Evolutionary conservation across 805 yeast species (phyloP).

Genomic region (Danielia reshetovae): DNA sequence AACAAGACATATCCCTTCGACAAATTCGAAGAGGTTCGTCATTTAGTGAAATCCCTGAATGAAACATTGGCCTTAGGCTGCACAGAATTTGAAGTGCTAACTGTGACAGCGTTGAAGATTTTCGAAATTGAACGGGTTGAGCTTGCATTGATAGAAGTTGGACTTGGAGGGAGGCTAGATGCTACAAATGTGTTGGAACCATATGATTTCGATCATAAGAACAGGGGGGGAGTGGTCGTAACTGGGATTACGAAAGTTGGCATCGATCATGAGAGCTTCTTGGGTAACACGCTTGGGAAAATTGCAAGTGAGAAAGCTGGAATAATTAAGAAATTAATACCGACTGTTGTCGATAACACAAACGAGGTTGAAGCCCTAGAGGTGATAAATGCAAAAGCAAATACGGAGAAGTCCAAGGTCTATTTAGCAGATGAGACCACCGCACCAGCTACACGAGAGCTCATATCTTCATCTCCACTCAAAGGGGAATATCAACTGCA

Average conservation of each 20-base stretch:
- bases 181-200: conserved; percentile 73
- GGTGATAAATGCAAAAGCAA: conserved; percentile 41
- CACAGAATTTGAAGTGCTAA: conserved; percentile 82
- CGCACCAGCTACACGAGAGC: conserved; percentile 9
- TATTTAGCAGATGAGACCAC: conserved; percentile 17
- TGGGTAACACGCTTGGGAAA: conserved; percentile 61
- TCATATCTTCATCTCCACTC: conserved; percentile 50
- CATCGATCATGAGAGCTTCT: conserved; percentile 73
- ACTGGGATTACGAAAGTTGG: conserved; percentile 84
- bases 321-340: conserved; percentile 58
- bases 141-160: conserved; percentile 87
- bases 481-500: conserved; percentile 69
- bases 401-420: conserved; percentile 23
- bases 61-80: conserved; percentile 48
- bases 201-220: neutral
- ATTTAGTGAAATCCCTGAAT: conserved; percentile 41
- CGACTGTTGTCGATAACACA: conserved; percentile 44
- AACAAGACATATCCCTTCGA: conserved; percentile 48
- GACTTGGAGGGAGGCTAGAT: conserved; percentile 86
- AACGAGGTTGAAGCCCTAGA: conserved; percentile 38
- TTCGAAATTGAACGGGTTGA: conserved; percentile 59
- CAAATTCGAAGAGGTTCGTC: conserved; percentile 45
- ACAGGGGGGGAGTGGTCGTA: conserved; percentile 43
- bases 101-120: conserved; percentile 80
- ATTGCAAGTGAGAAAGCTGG: conserved; percentile 88